Conservation (phyloP, 2,329 filamentous ascomycete genomes). For the Penicillium sclerotigenum region DNA sequence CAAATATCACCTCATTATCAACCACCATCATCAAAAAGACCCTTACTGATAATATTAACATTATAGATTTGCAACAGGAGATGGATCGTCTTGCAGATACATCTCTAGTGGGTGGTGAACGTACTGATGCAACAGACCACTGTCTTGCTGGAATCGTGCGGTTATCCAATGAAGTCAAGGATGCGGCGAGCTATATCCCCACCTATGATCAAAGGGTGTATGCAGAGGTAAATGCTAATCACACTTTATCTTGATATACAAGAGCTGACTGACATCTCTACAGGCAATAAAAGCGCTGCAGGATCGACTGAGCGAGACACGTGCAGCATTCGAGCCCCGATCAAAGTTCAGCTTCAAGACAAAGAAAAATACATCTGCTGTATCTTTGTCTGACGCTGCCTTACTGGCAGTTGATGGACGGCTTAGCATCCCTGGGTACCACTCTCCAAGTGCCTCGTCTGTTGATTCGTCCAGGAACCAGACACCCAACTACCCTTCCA, state of each 20-base stretch:
- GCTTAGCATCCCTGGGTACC: conserved; percentile 43
- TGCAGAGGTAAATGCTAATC: conserved; percentile 57
- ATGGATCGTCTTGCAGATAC: conserved; percentile 66
- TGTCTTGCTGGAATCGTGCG: conserved; percentile 75
- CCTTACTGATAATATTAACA: conserved; percentile 15
- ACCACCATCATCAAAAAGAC: neutral
- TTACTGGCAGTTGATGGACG: conserved; percentile 51
- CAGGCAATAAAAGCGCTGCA: conserved; percentile 76
- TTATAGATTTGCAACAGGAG: conserved; percentile 68
- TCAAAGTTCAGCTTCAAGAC: conserved; percentile 81
- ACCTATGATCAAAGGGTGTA: conserved; percentile 89
- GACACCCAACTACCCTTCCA: conserved; percentile 38
- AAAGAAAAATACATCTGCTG: conserved; percentile 53
- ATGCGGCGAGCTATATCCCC: conserved; percentile 76
- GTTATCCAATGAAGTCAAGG: conserved; percentile 78
- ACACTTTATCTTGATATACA: neutral
- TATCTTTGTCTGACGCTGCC: conserved; percentile 56
- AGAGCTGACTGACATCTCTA: conserved; percentile 28
- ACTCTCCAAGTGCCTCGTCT: conserved; percentile 43
- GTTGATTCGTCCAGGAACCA: conserved; percentile 37
- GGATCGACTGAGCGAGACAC: conserved; percentile 70
- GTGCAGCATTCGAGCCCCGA: conserved; percentile 66
- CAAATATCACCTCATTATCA: conserved; percentile 12
- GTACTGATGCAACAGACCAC: conserved; percentile 75
- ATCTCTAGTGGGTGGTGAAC: conserved; percentile 66